Evolutionary conservation across 306 rosid genomes (phyloP).

Genomic region (Elaeagnus macrophylla): DNA sequence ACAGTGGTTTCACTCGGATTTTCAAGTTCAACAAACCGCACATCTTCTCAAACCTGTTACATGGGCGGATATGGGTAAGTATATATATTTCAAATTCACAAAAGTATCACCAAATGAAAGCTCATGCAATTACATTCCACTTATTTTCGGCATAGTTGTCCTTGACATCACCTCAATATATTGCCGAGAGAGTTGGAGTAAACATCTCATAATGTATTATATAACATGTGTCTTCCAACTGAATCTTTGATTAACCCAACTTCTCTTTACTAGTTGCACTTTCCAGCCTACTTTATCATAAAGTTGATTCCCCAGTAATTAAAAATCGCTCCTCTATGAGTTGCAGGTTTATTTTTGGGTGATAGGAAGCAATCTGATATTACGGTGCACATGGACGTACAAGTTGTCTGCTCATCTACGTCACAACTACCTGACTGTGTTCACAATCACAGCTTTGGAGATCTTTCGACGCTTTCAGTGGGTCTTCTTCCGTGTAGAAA

Average conservation of each 20-base stretch:
- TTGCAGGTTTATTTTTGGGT: slow-evolving; percentile 92
- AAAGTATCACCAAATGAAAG: no score
- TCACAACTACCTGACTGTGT: slow-evolving; percentile 83
- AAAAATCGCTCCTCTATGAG: not conserved
- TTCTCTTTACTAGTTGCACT: no score
- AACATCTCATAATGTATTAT: not conserved
- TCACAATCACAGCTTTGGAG: slow-evolving; percentile 72
- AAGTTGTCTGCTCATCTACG: slow-evolving; percentile 98
- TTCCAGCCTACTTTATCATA: no score
- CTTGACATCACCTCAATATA: no score
- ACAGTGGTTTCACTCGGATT: slow-evolving; percentile 81
- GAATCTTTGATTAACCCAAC: not conserved
- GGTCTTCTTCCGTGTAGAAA: slow-evolving; percentile 95
- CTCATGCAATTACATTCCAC: no score
- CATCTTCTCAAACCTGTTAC: slow-evolving; percentile 43
- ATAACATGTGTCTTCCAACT: not conserved
- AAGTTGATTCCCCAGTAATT: no score
- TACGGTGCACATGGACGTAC: slow-evolving; percentile 98
- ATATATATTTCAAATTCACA: not conserved
- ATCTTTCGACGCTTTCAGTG: slow-evolving; percentile 97
- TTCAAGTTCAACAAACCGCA: slow-evolving; percentile 70
- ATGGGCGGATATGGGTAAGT: slow-evolving; percentile 82
- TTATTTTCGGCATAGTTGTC: no score
- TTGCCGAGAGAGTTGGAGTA: no score
- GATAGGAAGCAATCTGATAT: slow-evolving; percentile 74